Evolutionary conservation across 176 grass and related monocot species (phyloP).

Genomic region (Oryza meridionalis): DNA sequence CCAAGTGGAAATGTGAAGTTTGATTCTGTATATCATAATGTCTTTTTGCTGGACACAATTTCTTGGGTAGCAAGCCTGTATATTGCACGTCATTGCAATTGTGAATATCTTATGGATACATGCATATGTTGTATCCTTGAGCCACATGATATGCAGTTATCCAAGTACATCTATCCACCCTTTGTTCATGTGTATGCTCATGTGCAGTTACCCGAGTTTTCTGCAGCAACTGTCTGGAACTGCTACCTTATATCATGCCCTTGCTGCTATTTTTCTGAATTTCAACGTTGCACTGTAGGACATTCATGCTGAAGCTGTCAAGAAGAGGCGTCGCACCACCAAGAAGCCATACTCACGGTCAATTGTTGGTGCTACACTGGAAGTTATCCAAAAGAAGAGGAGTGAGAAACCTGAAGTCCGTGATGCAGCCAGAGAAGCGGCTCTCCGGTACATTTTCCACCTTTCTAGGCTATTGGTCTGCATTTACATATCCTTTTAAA

Average conservation of each 20-base stretch:
- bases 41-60: neutral
- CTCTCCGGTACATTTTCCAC: conserved; percentile 70
- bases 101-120: neutral
- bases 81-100: neutral
- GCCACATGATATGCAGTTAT: neutral
- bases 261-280: neutral
- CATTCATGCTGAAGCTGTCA: conserved; percentile 81
- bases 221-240: neutral
- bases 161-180: neutral
- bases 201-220: neutral
- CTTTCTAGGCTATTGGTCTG: neutral
- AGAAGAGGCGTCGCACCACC: conserved; percentile 76
- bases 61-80: neutral
- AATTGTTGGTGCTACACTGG: conserved; percentile 87
- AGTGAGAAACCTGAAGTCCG: conserved; percentile 90
- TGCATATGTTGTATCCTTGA: neutral
- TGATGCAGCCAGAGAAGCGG: conserved; percentile 88
- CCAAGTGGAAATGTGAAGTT: neutral
- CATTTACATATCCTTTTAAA: neutral
- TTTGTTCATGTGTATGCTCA: neutral
- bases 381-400: conserved; percentile 94
- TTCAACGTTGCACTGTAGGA: conserved; percentile 52
- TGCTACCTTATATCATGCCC: neutral
- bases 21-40: neutral
- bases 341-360: conserved; percentile 94